A percentile compares a stretch with the other conserved stretches of the same genome.
Conservation (phyloP, 495 filamentous ascomycete genomes). For the Tuber calosporum region DNA sequence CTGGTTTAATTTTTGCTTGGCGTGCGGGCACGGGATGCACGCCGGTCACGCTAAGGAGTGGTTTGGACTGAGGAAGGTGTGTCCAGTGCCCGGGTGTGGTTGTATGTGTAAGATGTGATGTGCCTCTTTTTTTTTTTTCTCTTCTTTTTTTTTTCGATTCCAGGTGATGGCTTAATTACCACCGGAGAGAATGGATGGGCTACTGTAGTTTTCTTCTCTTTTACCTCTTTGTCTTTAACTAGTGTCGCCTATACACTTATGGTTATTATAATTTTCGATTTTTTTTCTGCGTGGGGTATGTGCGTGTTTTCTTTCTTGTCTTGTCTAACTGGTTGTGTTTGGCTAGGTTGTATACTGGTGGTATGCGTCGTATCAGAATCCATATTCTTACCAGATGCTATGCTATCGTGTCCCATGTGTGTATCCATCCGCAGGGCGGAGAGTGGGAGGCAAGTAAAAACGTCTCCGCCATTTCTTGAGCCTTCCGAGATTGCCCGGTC, state of each 20-base stretch:
- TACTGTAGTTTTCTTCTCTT: neutral
- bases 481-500: neutral
- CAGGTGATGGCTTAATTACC: neutral
- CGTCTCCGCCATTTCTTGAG: neutral
- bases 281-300: neutral
- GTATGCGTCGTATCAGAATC: neutral
- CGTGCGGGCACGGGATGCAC: conserved; percentile 85
- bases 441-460: too few relatives aligned
- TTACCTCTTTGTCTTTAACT: too few relatives aligned
- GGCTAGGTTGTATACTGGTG: neutral
- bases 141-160: neutral
- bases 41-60: conserved; percentile 79
- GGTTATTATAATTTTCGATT: neutral
- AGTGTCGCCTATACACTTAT: too few relatives aligned
- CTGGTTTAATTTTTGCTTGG: conserved; percentile 68
- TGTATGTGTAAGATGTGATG: conserved; percentile 62
- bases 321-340: neutral
- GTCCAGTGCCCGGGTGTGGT: conserved; percentile 80
- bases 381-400: neutral
- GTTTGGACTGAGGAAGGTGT: conserved; percentile 73
- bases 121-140: neutral
- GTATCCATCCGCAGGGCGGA: neutral
- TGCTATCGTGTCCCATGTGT: neutral
- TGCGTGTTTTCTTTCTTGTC: neutral
- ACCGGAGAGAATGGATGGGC: neutral